Conservation (phyloP, 129 eudicot genomes). For the Glebionis coronaria region DNA sequence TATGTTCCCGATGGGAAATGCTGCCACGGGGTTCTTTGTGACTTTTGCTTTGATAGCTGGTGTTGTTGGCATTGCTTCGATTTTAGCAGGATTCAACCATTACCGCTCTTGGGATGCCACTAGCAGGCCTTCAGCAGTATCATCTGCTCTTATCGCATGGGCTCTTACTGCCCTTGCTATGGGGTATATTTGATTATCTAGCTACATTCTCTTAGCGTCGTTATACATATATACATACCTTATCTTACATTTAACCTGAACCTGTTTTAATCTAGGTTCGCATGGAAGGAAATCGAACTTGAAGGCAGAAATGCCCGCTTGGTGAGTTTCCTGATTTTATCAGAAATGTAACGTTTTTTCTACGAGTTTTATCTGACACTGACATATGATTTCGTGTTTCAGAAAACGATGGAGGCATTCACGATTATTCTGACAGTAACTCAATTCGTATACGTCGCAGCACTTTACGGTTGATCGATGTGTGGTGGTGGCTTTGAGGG, state of each 20-base stretch:
- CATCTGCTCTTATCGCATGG: constrained; percentile 87
- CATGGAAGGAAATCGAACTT: constrained; percentile 77
- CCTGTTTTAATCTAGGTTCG: constrained; percentile 49
- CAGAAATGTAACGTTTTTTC: too few relatives aligned
- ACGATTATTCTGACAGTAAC: constrained; percentile 78
- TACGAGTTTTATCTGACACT: neutral
- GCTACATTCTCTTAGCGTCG: too few relatives aligned
- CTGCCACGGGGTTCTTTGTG: constrained; percentile 92
- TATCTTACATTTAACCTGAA: neutral
- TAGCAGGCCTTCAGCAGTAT: constrained; percentile 71
- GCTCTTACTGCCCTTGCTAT: constrained; percentile 77
- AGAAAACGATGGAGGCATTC: constrained; percentile 98
- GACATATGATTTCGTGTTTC: constrained; percentile 14
- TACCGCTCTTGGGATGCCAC: constrained; percentile 52
- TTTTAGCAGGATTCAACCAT: constrained; percentile 65
- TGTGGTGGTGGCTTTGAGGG: constrained; percentile 25
- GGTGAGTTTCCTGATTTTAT: constrained; percentile 40
- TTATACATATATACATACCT: neutral
- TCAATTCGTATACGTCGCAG: constrained; percentile 64
- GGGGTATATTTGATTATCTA: constrained; percentile 57
- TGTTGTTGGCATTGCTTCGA: constrained; percentile 78
- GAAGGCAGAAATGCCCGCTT: constrained; percentile 62
- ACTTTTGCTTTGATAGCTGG: constrained; percentile 73
- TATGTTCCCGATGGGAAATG: constrained; percentile 94
- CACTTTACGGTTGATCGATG: constrained; percentile 44